Percentiles rank a stretch among this genome's conserved stretches.
Evolutionary conservation across 257 asterid genomes (phyloP).

Genomic region (Leonotis leonurus): DNA sequence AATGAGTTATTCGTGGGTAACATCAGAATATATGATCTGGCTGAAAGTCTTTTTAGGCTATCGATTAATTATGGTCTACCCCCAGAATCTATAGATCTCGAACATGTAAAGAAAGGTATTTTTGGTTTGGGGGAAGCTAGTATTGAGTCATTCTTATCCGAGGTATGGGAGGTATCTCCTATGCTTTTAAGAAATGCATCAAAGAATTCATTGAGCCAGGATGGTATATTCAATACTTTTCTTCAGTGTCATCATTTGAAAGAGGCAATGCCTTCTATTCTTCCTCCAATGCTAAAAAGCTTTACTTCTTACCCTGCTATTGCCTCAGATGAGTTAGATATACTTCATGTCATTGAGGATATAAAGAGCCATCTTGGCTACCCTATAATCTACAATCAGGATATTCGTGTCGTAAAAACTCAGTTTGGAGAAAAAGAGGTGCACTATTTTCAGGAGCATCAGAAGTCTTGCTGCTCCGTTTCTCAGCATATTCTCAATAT

Average conservation of each 20-base stretch:
- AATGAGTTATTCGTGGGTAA: slow-evolving; percentile 27
- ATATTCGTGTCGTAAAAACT: slow-evolving; percentile 67
- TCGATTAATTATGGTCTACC: slow-evolving; percentile 20
- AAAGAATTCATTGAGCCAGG: slow-evolving; percentile 22
- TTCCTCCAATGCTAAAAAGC: slow-evolving; percentile 44
- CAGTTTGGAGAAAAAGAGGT: slow-evolving; percentile 30
- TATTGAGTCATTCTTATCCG: slow-evolving; percentile 39
- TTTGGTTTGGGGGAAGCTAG: slow-evolving; percentile 30
- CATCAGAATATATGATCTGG: slow-evolving; percentile 31
- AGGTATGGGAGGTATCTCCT: slow-evolving; percentile 62
- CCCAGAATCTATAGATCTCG: slow-evolving; percentile 14
- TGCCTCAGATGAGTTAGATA: slow-evolving; percentile 52
- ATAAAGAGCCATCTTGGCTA: slow-evolving; percentile 46
- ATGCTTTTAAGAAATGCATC: slow-evolving; percentile 31
- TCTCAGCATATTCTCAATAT: slow-evolving; percentile 28
- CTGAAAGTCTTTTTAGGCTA: slow-evolving; percentile 62
- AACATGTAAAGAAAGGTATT: slow-evolving; percentile 28
- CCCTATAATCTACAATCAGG: slow-evolving; percentile 60
- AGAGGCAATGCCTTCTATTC: slow-evolving; percentile 30
- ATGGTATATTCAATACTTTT: slow-evolving; percentile 34
- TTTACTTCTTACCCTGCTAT: slow-evolving; percentile 62
- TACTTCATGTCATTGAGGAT: slow-evolving; percentile 50
- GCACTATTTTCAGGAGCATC: slow-evolving; percentile 44
- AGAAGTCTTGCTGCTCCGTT: slow-evolving; percentile 17
- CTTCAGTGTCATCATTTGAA: slow-evolving; percentile 31